Evolutionary conservation across 2,329 filamentous ascomycete genomes (phyloP).

Genomic region (Ophiostoma himal-ulmi): DNA sequence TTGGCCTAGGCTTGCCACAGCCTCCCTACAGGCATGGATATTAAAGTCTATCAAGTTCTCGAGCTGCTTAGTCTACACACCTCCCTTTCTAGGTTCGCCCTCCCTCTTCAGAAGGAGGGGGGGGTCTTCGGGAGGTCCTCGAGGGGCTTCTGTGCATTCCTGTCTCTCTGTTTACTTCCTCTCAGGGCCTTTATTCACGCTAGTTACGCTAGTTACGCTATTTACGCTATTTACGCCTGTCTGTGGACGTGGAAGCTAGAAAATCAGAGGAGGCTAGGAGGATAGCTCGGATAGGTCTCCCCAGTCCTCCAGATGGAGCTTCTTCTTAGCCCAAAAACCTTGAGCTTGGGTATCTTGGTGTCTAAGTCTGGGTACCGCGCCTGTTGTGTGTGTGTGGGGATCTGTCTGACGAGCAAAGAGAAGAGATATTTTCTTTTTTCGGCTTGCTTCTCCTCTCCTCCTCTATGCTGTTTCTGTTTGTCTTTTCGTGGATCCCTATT

Average conservation of each 20-base stretch:
- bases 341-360: background rate
- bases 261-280: background rate
- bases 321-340: background rate
- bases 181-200: background rate
- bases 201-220: background rate
- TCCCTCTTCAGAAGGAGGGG: background rate
- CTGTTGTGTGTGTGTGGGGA: constrained; percentile 20
- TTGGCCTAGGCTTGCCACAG: background rate
- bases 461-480: constrained; percentile 10
- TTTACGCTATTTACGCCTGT: background rate
- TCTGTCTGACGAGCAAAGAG: constrained; percentile 6
- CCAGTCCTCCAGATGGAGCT: background rate
- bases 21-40: background rate
- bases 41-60: constrained; percentile 11
- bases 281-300: background rate
- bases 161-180: constrained; percentile 11
- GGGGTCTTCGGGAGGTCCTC: background rate
- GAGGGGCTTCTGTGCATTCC: constrained; percentile 7
- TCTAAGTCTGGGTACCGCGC: background rate
- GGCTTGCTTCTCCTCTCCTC: constrained; percentile 4
- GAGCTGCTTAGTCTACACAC: constrained; percentile 4
- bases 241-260: background rate
- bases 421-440: constrained; percentile 18
- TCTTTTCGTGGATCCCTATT: constrained; percentile 18
- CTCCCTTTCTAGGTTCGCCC: constrained; percentile 13